Evolutionary conservation across 257 asterid species (phyloP).

Genomic region (Fraxinus pennsylvanica): DNA sequence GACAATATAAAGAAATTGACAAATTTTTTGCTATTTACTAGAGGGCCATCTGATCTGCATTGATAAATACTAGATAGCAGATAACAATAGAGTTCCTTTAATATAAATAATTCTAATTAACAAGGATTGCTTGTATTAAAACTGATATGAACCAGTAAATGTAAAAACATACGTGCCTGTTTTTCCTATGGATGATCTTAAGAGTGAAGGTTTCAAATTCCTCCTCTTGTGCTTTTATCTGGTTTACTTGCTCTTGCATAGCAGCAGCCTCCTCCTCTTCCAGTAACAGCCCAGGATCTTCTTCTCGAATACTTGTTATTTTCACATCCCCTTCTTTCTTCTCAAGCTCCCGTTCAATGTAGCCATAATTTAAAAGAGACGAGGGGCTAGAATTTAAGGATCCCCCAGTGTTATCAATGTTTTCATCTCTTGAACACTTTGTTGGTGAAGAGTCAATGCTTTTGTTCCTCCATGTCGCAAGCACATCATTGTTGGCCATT

Average conservation of each 20-base stretch:
- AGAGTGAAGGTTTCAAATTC: slow-evolving; percentile 92
- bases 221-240: slow-evolving; percentile 94
- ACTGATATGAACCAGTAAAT: slow-evolving; percentile 10
- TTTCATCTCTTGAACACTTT: slow-evolving; percentile 70
- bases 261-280: slow-evolving; percentile 97
- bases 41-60: no score
- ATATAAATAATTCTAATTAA: neutral
- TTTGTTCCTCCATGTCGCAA: slow-evolving; percentile 57
- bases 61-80: neutral
- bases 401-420: slow-evolving; percentile 44
- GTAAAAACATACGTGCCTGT: slow-evolving; percentile 57
- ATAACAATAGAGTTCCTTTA: neutral
- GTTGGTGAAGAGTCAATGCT: slow-evolving; percentile 71
- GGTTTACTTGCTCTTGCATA: slow-evolving; percentile 96
- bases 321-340: slow-evolving; percentile 52
- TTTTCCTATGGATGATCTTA: slow-evolving; percentile 93
- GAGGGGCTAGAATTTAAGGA: slow-evolving; percentile 86
- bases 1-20: no score
- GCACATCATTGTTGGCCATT: slow-evolving; percentile 58
- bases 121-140: slow-evolving; percentile 14
- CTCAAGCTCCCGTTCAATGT: slow-evolving; percentile 51
- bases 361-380: slow-evolving; percentile 71
- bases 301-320: slow-evolving; percentile 52
- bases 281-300: slow-evolving; percentile 56
- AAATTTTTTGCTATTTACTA: no score